Base-by-base conservation (phyloP, 768 basidiomycete genomes). In the Cystobasidium ongulense region DNA sequence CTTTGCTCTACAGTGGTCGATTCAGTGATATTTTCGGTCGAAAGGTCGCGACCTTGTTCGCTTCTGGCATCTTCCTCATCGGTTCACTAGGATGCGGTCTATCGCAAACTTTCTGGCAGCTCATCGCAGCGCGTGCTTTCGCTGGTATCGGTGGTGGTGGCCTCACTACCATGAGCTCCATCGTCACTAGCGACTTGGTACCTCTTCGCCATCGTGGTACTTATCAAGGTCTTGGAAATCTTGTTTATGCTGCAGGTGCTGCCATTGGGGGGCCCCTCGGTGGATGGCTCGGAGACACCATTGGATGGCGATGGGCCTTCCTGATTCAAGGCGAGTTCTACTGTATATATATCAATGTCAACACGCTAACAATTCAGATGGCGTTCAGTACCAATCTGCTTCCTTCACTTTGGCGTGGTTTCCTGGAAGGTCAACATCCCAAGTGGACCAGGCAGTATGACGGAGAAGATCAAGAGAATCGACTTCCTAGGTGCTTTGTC, bases 181-280 rank as follows among this genome's bases (percentile, higher is more conserved):
- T 89, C 70, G 85, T 88, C 41, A 84, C 88, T 80, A 87, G 87
- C 1, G 88, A 88, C 75, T 81, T 88, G 21, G 85, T 88, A 0
- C 86, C 88, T 0, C 81, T 88, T 57, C 83, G 87, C 1, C 83
- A 83, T 27, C 82, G 88, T 63, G 88, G 88, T 27, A 88, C 87
- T n/a, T 88, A 87, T 85, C 88, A 88, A 85, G 88, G 87, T 84
- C 79, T 88, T 13, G 79, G 86, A 2, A 88, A 88, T 77, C 84
- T 88, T 35, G 83, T 88, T 1, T 88, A 83, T 72, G 85, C 87
- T 0, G 79, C 82, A 18, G 88, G 88, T 11, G 85, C 85, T 27
- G 84, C 85, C 0, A 81, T 83, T 0, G 88, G 88, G 13, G 87
- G 87, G 1, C 87, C 88, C 1, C 79, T 88, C 0, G 88, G 88